Evolutionary conservation across 257 asterid species (phyloP).

Genomic region (Forsythia suspensa): DNA sequence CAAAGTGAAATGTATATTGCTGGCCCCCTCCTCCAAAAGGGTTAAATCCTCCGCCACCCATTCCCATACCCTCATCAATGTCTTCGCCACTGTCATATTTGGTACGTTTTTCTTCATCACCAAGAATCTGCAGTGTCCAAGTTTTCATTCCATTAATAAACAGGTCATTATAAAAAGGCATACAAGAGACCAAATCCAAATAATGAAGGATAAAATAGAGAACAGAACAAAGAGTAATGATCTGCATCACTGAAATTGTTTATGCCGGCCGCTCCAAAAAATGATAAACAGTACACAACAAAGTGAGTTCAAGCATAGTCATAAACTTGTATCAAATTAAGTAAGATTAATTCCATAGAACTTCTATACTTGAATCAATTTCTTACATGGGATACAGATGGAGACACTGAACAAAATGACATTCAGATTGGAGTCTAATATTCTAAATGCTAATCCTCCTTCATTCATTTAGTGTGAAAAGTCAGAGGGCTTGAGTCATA

Average conservation of each 20-base stretch:
- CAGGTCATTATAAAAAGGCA: neutral
- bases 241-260: neutral
- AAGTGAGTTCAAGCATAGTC: neutral
- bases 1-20: slow-evolving; percentile 77
- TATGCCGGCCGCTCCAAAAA: neutral
- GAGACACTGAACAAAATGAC: neutral
- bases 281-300: neutral
- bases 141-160: neutral
- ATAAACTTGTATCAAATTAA: neutral
- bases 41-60: slow-evolving; percentile 83
- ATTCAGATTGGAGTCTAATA: neutral
- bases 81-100: slow-evolving; percentile 89
- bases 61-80: slow-evolving; percentile 69
- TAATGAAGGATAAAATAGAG: neutral
- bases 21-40: slow-evolving; percentile 88
- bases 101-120: slow-evolving; percentile 85
- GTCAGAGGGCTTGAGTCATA: neutral
- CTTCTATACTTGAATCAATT: neutral
- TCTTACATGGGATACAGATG: neutral
- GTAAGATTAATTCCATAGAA: neutral
- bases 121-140: slow-evolving; percentile 53
- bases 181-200: neutral
- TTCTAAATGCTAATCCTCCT: neutral
- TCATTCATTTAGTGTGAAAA: neutral
- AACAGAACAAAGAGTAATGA: neutral